Conservation (phyloP, 2,329 filamentous ascomycete genomes). For the Cladorrhinum sp. region DNA sequence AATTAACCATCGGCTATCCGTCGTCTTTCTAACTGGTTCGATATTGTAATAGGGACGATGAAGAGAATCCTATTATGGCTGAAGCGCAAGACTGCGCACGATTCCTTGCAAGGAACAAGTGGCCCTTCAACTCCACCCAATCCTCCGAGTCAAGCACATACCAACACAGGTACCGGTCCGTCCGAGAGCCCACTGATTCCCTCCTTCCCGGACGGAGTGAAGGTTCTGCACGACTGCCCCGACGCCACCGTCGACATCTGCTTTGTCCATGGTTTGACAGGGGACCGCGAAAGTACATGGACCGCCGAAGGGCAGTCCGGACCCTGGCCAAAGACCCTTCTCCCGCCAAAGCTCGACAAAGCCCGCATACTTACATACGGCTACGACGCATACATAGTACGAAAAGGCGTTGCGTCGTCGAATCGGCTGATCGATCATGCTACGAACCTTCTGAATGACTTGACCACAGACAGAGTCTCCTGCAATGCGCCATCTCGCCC, state of each 20-base stretch:
- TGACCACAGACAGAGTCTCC: conserved; percentile 27
- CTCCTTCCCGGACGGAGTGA: conserved; percentile 21
- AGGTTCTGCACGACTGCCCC: conserved; percentile 17
- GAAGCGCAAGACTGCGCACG: no score
- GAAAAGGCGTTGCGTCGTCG: conserved; percentile 19
- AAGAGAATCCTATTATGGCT: no score
- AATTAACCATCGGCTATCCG: no score
- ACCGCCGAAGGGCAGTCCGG: conserved; percentile 29
- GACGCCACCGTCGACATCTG: conserved; percentile 30
- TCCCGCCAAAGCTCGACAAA: conserved; percentile 30
- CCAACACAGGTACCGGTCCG: no score
- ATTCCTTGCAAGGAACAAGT: no score
- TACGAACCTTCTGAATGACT: conserved; percentile 30
- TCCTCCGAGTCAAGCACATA: no score
- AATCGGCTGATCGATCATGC: conserved; percentile 33
- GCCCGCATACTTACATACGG: conserved; percentile 40
- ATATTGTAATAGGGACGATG: no score
- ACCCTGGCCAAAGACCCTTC: conserved; percentile 37
- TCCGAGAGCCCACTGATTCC: no score
- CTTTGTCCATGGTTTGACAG: conserved; percentile 42
- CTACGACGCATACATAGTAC: conserved; percentile 37
- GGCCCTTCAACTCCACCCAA: no score
- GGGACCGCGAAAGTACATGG: conserved; percentile 40
- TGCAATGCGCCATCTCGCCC: conserved; percentile 26
- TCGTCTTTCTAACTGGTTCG: no score